Conservation (phyloP, 345 rosid genomes). For the Moringa oleifera region DNA sequence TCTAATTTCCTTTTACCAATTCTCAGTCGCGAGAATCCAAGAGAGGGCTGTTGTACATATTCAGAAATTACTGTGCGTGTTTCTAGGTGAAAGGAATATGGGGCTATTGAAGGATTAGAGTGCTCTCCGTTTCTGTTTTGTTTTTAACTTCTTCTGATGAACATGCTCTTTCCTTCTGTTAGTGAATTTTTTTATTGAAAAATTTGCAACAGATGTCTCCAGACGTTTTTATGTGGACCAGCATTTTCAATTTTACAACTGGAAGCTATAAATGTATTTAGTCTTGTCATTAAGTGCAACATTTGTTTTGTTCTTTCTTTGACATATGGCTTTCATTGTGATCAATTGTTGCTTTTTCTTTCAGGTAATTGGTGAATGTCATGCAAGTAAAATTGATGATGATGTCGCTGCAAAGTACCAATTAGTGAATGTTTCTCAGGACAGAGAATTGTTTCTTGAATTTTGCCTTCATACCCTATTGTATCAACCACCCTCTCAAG, state of each 20-base stretch:
- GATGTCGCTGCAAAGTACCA: constrained; percentile 66
- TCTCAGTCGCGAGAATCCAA: too few species aligned
- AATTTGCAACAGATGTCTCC: too few species aligned
- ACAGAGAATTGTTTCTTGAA: constrained; percentile 66
- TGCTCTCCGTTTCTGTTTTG: neutral
- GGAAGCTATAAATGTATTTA: neutral
- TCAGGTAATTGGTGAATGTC: constrained; percentile 91
- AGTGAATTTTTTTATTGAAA: neutral
- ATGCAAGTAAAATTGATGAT: constrained; percentile 53
- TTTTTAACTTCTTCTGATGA: neutral
- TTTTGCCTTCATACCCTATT: constrained; percentile 71
- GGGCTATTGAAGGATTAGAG: neutral
- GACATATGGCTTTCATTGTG: constrained; percentile 5
- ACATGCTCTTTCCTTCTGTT: neutral
- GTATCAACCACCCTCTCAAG: constrained; percentile 67
- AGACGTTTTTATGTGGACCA: too few species aligned
- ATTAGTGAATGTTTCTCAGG: constrained; percentile 42
- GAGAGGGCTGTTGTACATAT: too few species aligned
- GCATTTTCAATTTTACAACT: too few species aligned
- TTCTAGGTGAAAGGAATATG: neutral
- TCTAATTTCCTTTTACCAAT: too few species aligned
- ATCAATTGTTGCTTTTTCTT: constrained; percentile 22
- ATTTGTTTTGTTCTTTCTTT: neutral
- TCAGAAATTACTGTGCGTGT: too few species aligned
- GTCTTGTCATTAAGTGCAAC: neutral